Evolutionary conservation across 2,329 filamentous ascomycete genomes (phyloP), one percentile per base, ranked within the genome.

Genomic region (Arthrobotrys sinensis): DNA sequence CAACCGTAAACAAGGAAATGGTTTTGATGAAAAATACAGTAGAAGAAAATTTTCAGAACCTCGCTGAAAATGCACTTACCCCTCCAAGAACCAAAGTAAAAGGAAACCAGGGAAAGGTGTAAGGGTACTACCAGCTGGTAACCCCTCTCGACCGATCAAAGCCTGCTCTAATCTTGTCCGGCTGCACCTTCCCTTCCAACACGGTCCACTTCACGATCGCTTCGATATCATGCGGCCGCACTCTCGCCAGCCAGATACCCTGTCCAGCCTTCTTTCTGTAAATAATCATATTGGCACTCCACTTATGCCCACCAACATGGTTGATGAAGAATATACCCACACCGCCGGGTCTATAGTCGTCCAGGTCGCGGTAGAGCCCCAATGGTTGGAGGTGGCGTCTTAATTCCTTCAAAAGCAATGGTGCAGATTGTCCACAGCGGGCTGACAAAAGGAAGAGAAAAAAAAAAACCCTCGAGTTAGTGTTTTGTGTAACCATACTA

Each of bases 261-360:
- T 83, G 82, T 45, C 82, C 83, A 53, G 81, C 82, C 12, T 82
- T 80, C 65, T 84, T 85, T 73, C 96, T 89, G 84, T 99, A 98
- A 0, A 99, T 87, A 86, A 99, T 92, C 81, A 98, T 90, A 82
- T 99, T 99, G 32, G 96, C 96, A 55, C 91, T 91, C 85, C 97
- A 98, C 86, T 97, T 97, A 86, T 99, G 96, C 0, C 96, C 96
- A 32, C 96, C 96, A 1, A 97, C 94, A 83, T 99, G 96, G 81
- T 91, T 95, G 83, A 98, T 96, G 83, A 97, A 98, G 85, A 97
- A 97, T 80, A 99, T 93, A 0, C 93, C 95, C 4, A 97, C 95
- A 11, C 96, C 96, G 10, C 95, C 95, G 0, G 94, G 93, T 73
- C 96, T 87, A 84, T 94, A 91, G 83, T 99, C 96, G 83, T 96